Conservation (phyloP, 1,284 basidiomycete genomes). For the Microbotryomycetes sp. region DNA sequence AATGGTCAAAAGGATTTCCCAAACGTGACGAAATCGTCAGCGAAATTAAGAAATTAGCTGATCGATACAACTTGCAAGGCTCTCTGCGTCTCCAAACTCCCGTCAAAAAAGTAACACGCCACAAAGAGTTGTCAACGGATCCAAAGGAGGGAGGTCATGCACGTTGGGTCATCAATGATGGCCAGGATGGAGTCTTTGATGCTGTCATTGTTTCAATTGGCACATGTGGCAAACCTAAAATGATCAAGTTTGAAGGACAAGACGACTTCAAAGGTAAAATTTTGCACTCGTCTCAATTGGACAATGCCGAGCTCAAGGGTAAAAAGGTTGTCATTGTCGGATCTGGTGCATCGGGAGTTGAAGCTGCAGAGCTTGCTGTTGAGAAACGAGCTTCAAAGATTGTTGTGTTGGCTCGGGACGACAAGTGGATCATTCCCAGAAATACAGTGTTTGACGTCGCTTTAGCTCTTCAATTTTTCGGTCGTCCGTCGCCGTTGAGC, state of each 20-base stretch:
- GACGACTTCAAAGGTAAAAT: constrained; percentile 48
- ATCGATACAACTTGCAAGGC: constrained; percentile 51
- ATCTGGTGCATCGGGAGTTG: constrained; percentile 56
- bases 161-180: constrained; percentile 51
- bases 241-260: constrained; percentile 51
- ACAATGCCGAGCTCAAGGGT: constrained; percentile 45
- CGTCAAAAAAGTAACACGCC: constrained; percentile 35
- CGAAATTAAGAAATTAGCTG: constrained; percentile 54
- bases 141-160: constrained; percentile 44
- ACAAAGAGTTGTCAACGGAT: constrained; percentile 38
- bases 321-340: constrained; percentile 55
- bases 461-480: constrained; percentile 56
- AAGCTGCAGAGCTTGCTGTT: constrained; percentile 55
- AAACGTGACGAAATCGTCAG: constrained; percentile 54
- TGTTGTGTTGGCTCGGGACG: constrained; percentile 49
- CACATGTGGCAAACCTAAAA: constrained; percentile 54
- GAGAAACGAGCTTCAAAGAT: constrained; percentile 48
- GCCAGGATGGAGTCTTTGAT: constrained; percentile 50
- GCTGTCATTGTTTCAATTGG: constrained; percentile 46
- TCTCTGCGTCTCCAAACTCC: constrained; percentile 48
- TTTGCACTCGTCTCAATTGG: constrained; percentile 55
- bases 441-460: constrained; percentile 54
- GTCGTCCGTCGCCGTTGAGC: constrained; percentile 47
- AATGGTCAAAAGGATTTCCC: constrained; percentile 52
- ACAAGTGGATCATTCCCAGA: constrained; percentile 50